These are phyloP conservation scores for Escovopsis sp. DNA, from an alignment of 2,329 filamentous ascomycete species.

Conservation along the genomic window DNA sequence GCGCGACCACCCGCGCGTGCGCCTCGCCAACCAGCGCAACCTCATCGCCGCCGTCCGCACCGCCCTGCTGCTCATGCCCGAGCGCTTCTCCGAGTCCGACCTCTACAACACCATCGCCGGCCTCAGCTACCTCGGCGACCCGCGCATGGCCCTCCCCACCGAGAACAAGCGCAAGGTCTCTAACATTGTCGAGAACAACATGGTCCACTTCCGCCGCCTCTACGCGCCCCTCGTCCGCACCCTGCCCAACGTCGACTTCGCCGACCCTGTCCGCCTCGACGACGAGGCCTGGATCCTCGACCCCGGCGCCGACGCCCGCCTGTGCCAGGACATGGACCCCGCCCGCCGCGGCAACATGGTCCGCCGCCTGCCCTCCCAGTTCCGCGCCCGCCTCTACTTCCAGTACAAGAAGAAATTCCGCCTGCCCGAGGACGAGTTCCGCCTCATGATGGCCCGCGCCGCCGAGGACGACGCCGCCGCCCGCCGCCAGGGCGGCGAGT, in stretches of 20 bases:
- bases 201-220: slow-evolving; percentile 78
- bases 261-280: slow-evolving; percentile 32
- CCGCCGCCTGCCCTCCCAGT: slow-evolving; percentile 69
- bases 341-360: slow-evolving; percentile 92
- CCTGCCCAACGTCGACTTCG: slow-evolving; percentile 74
- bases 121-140: slow-evolving; percentile 88
- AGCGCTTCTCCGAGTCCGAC: slow-evolving; percentile 70
- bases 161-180: slow-evolving; percentile 86
- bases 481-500: slow-evolving; percentile 63
- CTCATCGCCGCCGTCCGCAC: slow-evolving; percentile 82
- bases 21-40: slow-evolving; percentile 91
- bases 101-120: slow-evolving; percentile 85
- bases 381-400: slow-evolving; percentile 84
- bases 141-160: slow-evolving; percentile 81
- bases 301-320: slow-evolving; percentile 43
- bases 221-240: slow-evolving; percentile 83
- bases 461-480: slow-evolving; percentile 51
- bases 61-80: slow-evolving; percentile 72
- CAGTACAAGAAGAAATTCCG: slow-evolving; percentile 83
- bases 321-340: slow-evolving; percentile 87
- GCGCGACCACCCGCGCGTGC: slow-evolving; percentile 80
- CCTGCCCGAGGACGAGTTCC: slow-evolving; percentile 72
- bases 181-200: slow-evolving; percentile 88
- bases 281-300: slow-evolving; percentile 27
- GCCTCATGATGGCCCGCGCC: slow-evolving; percentile 66